Percentiles rank a stretch among this genome's conserved stretches.
Conservation (phyloP, 768 basidiomycete species). For the Imleria badia region DNA sequence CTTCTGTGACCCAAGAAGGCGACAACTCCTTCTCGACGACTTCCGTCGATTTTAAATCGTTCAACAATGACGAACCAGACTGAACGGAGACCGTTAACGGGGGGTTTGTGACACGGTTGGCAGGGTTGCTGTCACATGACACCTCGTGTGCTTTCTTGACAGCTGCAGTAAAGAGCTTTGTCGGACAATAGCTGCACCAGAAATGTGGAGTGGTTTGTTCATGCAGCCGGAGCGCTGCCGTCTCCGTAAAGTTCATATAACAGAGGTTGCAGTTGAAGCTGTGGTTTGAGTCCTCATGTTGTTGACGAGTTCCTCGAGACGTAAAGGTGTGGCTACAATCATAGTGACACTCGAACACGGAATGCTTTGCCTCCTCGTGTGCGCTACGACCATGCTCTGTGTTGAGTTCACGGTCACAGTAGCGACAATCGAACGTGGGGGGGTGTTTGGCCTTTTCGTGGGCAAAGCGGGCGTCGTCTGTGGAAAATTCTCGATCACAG, state of each 20-base stretch:
- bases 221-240: background rate
- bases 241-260: background rate
- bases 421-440: background rate
- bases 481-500: too few relatives aligned
- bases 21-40: background rate
- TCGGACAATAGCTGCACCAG: constrained; percentile 6
- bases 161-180: background rate
- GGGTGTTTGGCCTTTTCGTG: constrained; percentile 16
- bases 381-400: too few relatives aligned
- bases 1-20: background rate
- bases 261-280: background rate
- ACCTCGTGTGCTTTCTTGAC: constrained; percentile 5
- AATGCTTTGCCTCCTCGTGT: too few relatives aligned
- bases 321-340: background rate
- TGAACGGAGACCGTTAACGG: background rate
- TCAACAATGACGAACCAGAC: background rate
- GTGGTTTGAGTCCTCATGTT: constrained; percentile 15
- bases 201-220: background rate
- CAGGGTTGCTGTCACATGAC: constrained; percentile 3
- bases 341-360: background rate
- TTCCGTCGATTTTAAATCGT: background rate
- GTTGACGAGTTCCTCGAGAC: background rate
- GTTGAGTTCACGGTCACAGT: too few relatives aligned
- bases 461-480: too few relatives aligned
- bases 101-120: background rate